A percentile compares a stretch with the other conserved stretches of the same genome.
phyloP scores from a whole-genome alignment of 495 filamentous ascomycete species.

The Pseudotulostoma volvatum region DNA sequence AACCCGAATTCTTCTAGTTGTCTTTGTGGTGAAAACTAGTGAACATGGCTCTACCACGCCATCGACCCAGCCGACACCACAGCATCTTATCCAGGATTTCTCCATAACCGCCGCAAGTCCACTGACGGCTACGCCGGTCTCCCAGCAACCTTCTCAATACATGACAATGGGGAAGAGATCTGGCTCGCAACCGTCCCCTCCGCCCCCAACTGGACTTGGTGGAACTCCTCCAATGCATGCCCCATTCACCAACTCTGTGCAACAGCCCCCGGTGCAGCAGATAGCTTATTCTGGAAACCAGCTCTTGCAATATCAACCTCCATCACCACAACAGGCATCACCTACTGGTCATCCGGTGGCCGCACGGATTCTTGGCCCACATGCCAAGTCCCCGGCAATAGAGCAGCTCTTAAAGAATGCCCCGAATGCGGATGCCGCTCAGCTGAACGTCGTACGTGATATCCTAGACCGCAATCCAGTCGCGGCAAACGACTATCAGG shows the following conservation, averaged over 20 bases:
- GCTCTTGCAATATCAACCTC: conserved; percentile 4
- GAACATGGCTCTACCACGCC: conserved; percentile 20
- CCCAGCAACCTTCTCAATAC: conserved; percentile 22
- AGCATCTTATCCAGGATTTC: conserved; percentile 22
- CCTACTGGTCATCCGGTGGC: conserved; percentile 32
- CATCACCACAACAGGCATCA: conserved; percentile 14
- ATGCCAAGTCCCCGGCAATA: conserved; percentile 45
- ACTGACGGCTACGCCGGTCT: conserved; percentile 23
- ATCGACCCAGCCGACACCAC: conserved; percentile 31
- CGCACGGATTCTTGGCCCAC: conserved; percentile 39
- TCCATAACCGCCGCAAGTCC: conserved; percentile 26
- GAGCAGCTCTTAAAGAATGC: conserved; percentile 51
- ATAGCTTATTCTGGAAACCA: conserved; percentile 15
- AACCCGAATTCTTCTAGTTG: conserved; percentile 57
- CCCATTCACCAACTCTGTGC: conserved; percentile 12
- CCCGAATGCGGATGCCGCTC: conserved; percentile 39
- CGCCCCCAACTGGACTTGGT: conserved; percentile 10
- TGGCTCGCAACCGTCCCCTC: conserved; percentile 13
- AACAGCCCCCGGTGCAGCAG: conserved; percentile 11
- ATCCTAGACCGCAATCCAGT: conserved; percentile 38
- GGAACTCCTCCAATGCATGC: conserved; percentile 18
- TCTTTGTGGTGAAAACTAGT: conserved; percentile 51
- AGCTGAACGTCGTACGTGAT: conserved; percentile 47
- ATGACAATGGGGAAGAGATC: conserved; percentile 13
- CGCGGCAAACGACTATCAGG: conserved; percentile 21